Conservation (phyloP, 2,329 filamentous ascomycete genomes). For the Biscogniauxia sp. region DNA sequence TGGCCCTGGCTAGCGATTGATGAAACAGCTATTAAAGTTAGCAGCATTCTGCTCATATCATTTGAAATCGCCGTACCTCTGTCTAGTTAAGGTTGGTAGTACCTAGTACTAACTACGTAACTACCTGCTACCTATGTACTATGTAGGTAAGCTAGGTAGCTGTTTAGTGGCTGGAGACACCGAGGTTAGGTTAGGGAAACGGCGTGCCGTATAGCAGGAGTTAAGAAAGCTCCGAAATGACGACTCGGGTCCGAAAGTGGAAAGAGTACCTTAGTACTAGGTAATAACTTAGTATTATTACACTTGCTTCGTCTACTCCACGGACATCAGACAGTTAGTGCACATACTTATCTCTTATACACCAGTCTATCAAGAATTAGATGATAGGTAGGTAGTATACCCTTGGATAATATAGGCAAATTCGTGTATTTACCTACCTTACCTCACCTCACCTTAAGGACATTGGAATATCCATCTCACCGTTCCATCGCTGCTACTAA, state of each 20-base stretch:
- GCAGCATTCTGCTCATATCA: too few species aligned
- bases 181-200: not conserved
- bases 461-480: not conserved
- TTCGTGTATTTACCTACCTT: too few species aligned
- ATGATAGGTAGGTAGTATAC: not conserved
- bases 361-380: too few species aligned
- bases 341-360: too few species aligned
- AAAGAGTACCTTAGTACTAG: not conserved
- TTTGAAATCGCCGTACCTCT: too few species aligned
- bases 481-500: not conserved
- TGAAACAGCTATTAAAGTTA: too few species aligned
- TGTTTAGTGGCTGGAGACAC: not conserved
- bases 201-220: not conserved
- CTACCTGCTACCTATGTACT: too few species aligned
- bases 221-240: not conserved
- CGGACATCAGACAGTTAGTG: too few species aligned
- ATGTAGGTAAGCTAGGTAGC: not conserved
- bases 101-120: not conserved
- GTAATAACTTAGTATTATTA: too few species aligned
- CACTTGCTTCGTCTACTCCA: too few species aligned
- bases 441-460: not conserved
- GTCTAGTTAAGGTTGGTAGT: not conserved
- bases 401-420: not conserved
- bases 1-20: too few species aligned
- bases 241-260: not conserved